These are phyloP conservation scores for Daucus carota DNA, from an alignment of 129 eudicot genomes.

Conservation along the genomic window DH1_v3.0 NC_030385.2:7758001-7758500, in stretches of 20 bases:
- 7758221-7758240: not conserved
- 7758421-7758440: not conserved
- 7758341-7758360: no score
- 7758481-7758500: not conserved
- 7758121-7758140: constrained; percentile 58
- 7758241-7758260: not conserved
- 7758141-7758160: constrained; percentile 87
- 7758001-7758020: not conserved
- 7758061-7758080: constrained; percentile 21
- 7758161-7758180: constrained; percentile 84
- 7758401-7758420: not conserved
- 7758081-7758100: constrained; percentile 72
- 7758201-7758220: constrained; percentile 33
- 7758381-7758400: not conserved
- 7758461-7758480: not conserved
- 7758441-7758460: no score
- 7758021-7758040: not conserved
- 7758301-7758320: not conserved
- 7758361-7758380: not conserved
- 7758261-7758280: not conserved
- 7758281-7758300: not conserved
- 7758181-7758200: constrained; percentile 78
- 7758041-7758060: constrained; percentile 4
- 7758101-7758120: constrained; percentile 60
- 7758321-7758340: not conserved